Evolutionary conservation across 2,329 filamentous ascomycete species (phyloP).

Genomic region (Fusarium xyrophilum): DNA sequence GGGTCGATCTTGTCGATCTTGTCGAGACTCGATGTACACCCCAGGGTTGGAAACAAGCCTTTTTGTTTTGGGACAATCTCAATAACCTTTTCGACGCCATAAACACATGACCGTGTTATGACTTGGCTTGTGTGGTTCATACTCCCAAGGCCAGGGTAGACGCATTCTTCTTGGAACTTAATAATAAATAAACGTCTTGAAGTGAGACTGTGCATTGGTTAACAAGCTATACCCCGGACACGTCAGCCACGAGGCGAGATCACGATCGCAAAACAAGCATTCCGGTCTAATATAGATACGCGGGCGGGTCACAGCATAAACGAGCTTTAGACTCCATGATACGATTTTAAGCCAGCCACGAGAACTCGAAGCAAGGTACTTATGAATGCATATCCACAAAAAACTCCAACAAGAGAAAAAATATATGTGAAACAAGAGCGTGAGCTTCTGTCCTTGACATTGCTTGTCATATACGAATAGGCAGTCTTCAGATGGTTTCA

Average conservation of each 20-base stretch:
- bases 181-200: neutral
- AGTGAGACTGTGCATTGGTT: neutral
- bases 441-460: neutral
- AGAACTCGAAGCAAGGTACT: neutral
- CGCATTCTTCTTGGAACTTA: neutral
- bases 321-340: neutral
- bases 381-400: neutral
- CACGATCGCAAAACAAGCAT: conserved; percentile 12
- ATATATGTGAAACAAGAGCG: neutral
- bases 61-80: neutral
- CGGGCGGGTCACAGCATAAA: neutral
- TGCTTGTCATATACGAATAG: neutral
- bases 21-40: neutral
- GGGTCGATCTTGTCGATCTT: neutral
- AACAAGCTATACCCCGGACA: conserved; percentile 14
- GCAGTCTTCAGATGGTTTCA: neutral
- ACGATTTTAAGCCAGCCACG: neutral
- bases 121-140: neutral
- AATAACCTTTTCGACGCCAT: neutral
- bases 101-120: neutral
- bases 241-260: conserved; percentile 9
- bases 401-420: neutral
- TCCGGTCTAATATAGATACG: neutral
- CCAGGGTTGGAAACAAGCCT: neutral
- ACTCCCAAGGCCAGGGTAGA: neutral